Percentiles rank a stretch among this genome's conserved stretches.
phyloP scores from a whole-genome alignment of 495 filamentous ascomycete genomes.

The Penicillium mononematosum region DNA sequence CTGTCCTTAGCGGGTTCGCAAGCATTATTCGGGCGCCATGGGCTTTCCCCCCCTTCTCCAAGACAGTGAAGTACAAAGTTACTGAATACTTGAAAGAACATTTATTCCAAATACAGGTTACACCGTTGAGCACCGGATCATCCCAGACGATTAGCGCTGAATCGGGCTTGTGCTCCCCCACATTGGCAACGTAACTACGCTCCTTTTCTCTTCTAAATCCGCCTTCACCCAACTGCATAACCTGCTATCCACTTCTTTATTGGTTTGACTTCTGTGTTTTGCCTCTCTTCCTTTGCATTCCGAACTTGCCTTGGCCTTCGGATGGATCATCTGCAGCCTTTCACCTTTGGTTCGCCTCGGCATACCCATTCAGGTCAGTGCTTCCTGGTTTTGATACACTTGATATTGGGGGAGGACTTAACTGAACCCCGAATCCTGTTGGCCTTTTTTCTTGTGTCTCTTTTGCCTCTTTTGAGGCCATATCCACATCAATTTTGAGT shows the following conservation, averaged over 20 bases:
- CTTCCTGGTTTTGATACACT: conserved; percentile 2
- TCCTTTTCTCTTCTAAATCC: conserved; percentile 25
- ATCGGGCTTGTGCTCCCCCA: conserved; percentile 28
- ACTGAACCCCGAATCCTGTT: background rate
- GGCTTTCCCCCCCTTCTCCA: background rate
- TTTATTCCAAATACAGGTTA: conserved; percentile 15
- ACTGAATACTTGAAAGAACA: background rate
- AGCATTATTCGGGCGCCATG: conserved; percentile 24
- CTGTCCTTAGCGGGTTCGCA: conserved; percentile 19
- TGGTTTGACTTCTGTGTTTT: conserved; percentile 15
- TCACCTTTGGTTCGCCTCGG: conserved; percentile 19
- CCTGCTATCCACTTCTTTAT: conserved; percentile 13
- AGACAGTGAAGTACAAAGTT: conserved; percentile 3
- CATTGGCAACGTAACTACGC: conserved; percentile 28
- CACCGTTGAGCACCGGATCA: conserved; percentile 26
- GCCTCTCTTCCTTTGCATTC: conserved; percentile 7
- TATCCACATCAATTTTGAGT: background rate
- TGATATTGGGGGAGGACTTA: background rate
- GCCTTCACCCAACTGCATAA: conserved; percentile 16
- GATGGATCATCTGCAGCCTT: conserved; percentile 34
- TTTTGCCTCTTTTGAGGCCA: background rate
- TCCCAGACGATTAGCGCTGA: conserved; percentile 16
- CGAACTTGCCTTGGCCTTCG: conserved; percentile 20
- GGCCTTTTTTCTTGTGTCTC: background rate
- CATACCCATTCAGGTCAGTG: conserved; percentile 33